Base-by-base conservation (phyloP, 1,139 yeast species). In the Scheffersomyces titani region DNA sequence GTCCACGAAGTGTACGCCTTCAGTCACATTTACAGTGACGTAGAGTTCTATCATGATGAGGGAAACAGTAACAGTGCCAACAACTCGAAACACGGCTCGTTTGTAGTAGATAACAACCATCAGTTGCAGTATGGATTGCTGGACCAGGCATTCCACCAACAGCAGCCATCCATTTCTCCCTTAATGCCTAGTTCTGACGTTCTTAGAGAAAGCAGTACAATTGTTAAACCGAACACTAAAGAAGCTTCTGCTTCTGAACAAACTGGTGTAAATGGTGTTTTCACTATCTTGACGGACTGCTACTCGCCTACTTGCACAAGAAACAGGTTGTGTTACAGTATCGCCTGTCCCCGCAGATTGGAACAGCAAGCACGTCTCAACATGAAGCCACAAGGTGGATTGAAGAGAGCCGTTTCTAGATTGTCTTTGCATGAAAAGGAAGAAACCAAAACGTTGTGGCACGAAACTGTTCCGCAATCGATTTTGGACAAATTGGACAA, bases 271-370 rank as follows among this genome's bases (percentile, higher is more conserved):
- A 91, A 91, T 71, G 99, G 99, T 63, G 97, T 94, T 5, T 96
- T 94, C 70, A 93, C 97, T 1, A 78, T 94, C 51, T 77, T 94
- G 61, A 91, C 98, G 0, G 97, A 93, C 66, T 94, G 99, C 74
- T 94, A 94, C 69, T 92, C 98, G 0, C 97, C 99, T 45, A 94
- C 99, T 0, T 94, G 99, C 75, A 89, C 97, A 4, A 79, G 97
- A 55, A 96, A 92, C 68, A 81, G 85, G 46, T 77, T 94, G 50
- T 94, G 99, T 74, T 94, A 94, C 73, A 90, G 97, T 55, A 93
- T 94, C 64, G 96, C 98, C n/a, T 94, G 99, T 75, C 99, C 99
- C 11, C 84, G 98, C 64, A 84, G 99, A 63, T 78, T 94, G 53
- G 99, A 94, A 72, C 99, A 94, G 71, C 98, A 94, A 69, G 97